Evolutionary conservation across 768 basidiomycete genomes (phyloP).

Genomic region (Cystofilobasidium macerans): DNA sequence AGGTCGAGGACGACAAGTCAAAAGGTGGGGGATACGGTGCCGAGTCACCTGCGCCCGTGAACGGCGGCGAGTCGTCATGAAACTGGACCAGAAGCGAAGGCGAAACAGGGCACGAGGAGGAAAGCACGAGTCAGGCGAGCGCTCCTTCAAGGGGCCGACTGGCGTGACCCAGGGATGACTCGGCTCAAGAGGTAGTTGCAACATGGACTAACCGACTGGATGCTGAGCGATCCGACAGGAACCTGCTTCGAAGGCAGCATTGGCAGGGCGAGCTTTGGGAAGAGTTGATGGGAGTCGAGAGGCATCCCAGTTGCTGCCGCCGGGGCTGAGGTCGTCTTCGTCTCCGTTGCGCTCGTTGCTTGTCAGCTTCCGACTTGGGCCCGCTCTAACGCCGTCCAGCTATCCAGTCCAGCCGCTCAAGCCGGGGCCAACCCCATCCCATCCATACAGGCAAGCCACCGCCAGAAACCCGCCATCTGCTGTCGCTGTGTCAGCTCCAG

Average conservation of each 20-base stretch:
- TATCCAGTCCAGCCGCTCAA: no score
- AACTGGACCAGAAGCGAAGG: constrained; percentile 24
- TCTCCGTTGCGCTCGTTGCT: no score
- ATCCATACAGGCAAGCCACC: no score
- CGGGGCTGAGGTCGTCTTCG: no score
- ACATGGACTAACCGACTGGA: constrained; percentile 13
- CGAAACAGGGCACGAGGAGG: constrained; percentile 7
- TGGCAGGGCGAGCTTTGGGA: background rate
- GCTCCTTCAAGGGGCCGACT: no score
- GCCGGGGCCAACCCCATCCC: no score
- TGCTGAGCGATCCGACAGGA: constrained; percentile 12
- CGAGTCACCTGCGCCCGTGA: constrained; percentile 16
- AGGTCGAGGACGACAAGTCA: constrained; percentile 9
- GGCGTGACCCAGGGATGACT: no score
- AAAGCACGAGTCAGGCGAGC: background rate
- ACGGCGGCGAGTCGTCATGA: constrained; percentile 30
- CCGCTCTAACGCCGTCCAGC: background rate
- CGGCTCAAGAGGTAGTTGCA: background rate
- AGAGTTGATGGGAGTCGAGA: background rate
- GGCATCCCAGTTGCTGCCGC: no score
- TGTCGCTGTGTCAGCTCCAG: background rate
- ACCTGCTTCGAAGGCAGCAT: constrained; percentile 13
- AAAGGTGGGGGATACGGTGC: constrained; percentile 15
- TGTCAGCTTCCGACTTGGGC: no score
- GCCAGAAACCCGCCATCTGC: no score